Base-by-base conservation (phyloP, 208 protist genomes). In the Novymonas esmeraldas region DNA sequence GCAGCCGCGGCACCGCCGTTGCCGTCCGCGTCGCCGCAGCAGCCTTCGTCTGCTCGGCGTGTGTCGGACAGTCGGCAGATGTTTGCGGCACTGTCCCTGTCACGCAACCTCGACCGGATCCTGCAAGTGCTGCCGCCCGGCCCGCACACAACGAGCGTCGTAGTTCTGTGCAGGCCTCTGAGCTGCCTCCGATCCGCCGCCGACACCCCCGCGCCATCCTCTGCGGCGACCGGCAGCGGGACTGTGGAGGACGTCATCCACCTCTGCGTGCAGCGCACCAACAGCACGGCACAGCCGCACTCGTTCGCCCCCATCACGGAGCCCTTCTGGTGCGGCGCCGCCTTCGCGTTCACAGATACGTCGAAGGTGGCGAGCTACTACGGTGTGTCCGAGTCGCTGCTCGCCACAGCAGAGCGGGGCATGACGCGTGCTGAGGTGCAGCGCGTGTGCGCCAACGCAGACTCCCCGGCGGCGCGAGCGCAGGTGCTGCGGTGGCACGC, bases 51-150 rank as follows among this genome's bases (percentile, higher is more conserved):
- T 14, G 6, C 41, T 3, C 59, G 51, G 11, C 49, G 29, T 16
- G 10, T 59, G 13, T 64, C 70, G 22, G 50, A 28, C 36, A 73
- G 74, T 9, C 81, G 78, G 10, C 70, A 75, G n/a, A 62, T 92
- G 14, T 95, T 90, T 49, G 52, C 80, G 9, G 72, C 76, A 7
- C 78, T 92, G 20, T 87, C 89, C 22, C 73, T 81, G 46, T 78
- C 84, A 6, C 82, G 84, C 56, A 84, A 92, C 56, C 64, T 92
- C 16, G 69, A 92, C 49, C 77, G 80, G 16, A 80, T 89, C 29
- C 48, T 89, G 38, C 70, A 79, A 44, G 59, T 73, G 34, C 71
- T 95, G 5, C 78, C 89, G 1, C 78, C 85, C 4, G 73, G 66
- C 31, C 71, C 77, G 9, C 71, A 64, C 6, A 90, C 83, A 16